Evolutionary conservation across 1,284 basidiomycete species (phyloP).

Genomic region (Sutorius eximius): DNA sequence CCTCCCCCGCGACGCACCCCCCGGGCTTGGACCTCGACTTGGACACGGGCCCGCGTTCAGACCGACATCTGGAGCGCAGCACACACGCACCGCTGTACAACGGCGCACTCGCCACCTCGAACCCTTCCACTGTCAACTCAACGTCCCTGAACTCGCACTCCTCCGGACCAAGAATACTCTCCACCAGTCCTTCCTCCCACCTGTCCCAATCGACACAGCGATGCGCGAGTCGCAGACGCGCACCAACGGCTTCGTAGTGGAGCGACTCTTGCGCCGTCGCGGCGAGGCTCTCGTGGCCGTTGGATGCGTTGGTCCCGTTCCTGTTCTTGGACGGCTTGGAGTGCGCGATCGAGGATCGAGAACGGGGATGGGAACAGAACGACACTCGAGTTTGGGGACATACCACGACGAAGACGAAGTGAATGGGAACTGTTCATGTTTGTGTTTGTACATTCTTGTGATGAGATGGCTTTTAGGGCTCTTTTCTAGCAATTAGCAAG

Average conservation of each 20-base stretch:
- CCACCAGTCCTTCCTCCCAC: conserved; percentile 79
- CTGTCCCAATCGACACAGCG: conserved; percentile 81
- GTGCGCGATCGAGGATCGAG: conserved; percentile 29
- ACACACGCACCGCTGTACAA: conserved; percentile 1
- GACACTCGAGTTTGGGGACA: too few species aligned
- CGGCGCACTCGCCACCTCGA: conserved; percentile 16
- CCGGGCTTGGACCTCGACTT: too few species aligned
- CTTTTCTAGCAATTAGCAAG: too few species aligned
- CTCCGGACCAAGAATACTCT: conserved; percentile 68
- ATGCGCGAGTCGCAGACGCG: conserved; percentile 68
- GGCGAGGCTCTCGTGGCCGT: conserved; percentile 25
- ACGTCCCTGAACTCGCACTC: conserved; percentile 58
- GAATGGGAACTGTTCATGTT: too few species aligned
- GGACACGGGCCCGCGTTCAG: too few species aligned
- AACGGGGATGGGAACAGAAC: too few species aligned
- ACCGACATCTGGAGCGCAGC: too few species aligned
- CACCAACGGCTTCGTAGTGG: conserved; percentile 62
- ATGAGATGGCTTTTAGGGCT: too few species aligned
- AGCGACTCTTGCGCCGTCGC: conserved; percentile 32
- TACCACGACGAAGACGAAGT: too few species aligned
- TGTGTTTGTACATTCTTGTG: too few species aligned
- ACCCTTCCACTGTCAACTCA: conserved; percentile 34
- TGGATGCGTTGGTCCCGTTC: too few species aligned
- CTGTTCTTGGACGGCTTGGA: conserved; percentile 26
- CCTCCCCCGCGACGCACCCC: too few species aligned